Evolutionary conservation across 495 filamentous ascomycete species (phyloP).

Genomic region (Eremomyces bilateralis): DNA sequence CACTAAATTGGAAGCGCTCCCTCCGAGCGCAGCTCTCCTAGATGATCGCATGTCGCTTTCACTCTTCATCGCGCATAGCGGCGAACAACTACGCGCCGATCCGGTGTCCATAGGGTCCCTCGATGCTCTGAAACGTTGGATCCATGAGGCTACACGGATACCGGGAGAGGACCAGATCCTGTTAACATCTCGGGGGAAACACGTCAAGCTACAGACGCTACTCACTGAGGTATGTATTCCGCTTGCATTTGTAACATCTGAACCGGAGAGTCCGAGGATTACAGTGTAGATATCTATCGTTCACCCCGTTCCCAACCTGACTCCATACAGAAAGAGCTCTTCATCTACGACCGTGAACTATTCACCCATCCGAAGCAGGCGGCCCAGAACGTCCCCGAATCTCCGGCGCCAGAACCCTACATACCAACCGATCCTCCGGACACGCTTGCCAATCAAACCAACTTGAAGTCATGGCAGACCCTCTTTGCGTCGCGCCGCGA

Average conservation of each 20-base stretch:
- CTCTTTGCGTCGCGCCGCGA: conserved; percentile 49
- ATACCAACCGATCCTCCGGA: conserved; percentile 41
- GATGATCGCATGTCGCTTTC: conserved; percentile 50
- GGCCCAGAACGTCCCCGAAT: conserved; percentile 20
- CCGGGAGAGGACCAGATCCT: conserved; percentile 50
- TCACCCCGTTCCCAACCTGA: too few species aligned
- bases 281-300: conserved; percentile 1
- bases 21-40: too few species aligned
- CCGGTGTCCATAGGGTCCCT: conserved; percentile 37
- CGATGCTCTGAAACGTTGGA: conserved; percentile 47
- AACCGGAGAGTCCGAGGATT: conserved; percentile 1
- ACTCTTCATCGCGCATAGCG: conserved; percentile 74
- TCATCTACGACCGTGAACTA: conserved; percentile 60
- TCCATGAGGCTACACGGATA: conserved; percentile 43
- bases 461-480: conserved; percentile 61
- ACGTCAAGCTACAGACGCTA: conserved; percentile 53
- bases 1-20: too few species aligned
- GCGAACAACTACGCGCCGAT: conserved; percentile 58
- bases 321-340: conserved; percentile 49
- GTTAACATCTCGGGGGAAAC: conserved; percentile 62
- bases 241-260: background rate
- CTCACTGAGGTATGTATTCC: conserved; percentile 45
- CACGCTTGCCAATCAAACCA: conserved; percentile 45
- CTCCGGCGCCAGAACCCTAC: conserved; percentile 35
- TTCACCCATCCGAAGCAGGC: conserved; percentile 13